phyloP scores from a whole-genome alignment of 2,329 filamentous ascomycete species.

The Coniella vitis region DNA sequence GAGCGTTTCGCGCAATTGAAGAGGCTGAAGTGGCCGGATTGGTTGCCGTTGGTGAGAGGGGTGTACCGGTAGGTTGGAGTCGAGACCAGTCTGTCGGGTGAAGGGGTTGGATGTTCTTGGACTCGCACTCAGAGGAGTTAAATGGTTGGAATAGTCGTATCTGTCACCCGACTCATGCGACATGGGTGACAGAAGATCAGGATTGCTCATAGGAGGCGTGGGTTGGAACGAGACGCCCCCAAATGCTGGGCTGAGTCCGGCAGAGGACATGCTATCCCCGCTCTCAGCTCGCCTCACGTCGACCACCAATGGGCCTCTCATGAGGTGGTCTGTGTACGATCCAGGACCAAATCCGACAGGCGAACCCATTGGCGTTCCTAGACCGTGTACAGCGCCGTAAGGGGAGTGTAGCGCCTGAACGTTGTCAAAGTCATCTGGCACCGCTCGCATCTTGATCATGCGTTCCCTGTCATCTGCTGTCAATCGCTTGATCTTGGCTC shows the following conservation, averaged over 20 bases:
- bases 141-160: slow-evolving; percentile 44
- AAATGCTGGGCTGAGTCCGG: slow-evolving; percentile 61
- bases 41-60: slow-evolving; percentile 37
- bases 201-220: slow-evolving; percentile 39
- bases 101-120: slow-evolving; percentile 47
- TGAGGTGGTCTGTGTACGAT: slow-evolving; percentile 53
- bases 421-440: slow-evolving; percentile 65
- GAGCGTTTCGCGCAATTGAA: slow-evolving; percentile 52
- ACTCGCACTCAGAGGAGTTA: slow-evolving; percentile 41
- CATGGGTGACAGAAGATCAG: slow-evolving; percentile 52
- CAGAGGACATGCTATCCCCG: slow-evolving; percentile 61
- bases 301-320: slow-evolving; percentile 57
- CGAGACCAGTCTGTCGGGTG: slow-evolving; percentile 40
- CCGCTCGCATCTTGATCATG: slow-evolving; percentile 66
- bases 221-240: slow-evolving; percentile 59
- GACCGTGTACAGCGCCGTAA: slow-evolving; percentile 53
- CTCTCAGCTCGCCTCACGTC: slow-evolving; percentile 59
- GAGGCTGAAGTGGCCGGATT: slow-evolving; percentile 48
- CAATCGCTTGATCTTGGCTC: slow-evolving; percentile 65
- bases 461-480: slow-evolving; percentile 64
- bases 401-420: slow-evolving; percentile 62
- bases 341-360: slow-evolving; percentile 41
- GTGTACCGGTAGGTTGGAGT: slow-evolving; percentile 38
- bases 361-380: slow-evolving; percentile 41
- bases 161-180: slow-evolving; percentile 49